Percentiles rank a stretch among this genome's conserved stretches.
Conservation (phyloP, 2,329 filamentous ascomycete genomes). For the Pestalotiopsis sp. region DNA sequence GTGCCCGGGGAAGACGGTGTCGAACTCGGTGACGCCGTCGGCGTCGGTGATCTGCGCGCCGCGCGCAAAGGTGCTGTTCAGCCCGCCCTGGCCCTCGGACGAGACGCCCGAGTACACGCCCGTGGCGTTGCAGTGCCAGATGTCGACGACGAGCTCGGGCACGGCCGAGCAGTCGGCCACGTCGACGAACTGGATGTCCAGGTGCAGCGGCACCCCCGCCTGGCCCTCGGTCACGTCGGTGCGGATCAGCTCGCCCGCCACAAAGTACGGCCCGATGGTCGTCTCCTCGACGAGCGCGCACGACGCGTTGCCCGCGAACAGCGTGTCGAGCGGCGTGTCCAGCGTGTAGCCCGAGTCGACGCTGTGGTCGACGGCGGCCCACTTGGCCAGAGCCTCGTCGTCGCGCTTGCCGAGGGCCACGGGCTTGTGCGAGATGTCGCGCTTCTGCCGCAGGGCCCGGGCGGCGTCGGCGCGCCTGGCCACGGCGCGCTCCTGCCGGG, state of each 20-base stretch:
- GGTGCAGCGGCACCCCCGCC: slow-evolving; percentile 36
- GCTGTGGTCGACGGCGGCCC: background rate
- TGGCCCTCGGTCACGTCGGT: slow-evolving; percentile 37
- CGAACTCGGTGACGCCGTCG: slow-evolving; percentile 43
- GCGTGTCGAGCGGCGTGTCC: slow-evolving; percentile 35
- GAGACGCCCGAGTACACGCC: slow-evolving; percentile 44
- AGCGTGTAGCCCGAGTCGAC: slow-evolving; percentile 31
- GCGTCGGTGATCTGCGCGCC: slow-evolving; percentile 40
- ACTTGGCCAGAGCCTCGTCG: background rate
- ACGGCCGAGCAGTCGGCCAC: slow-evolving; percentile 35
- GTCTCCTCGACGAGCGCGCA: slow-evolving; percentile 29
- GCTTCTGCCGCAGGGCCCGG: slow-evolving; percentile 1
- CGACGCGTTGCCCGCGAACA: slow-evolving; percentile 29
- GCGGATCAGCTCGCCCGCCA: slow-evolving; percentile 37
- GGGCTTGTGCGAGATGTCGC: background rate
- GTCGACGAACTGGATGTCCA: slow-evolving; percentile 41
- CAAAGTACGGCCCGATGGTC: slow-evolving; percentile 32
- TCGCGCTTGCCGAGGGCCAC: background rate
- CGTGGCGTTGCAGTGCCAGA: slow-evolving; percentile 40
- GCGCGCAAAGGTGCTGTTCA: slow-evolving; percentile 42
- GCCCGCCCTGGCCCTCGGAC: slow-evolving; percentile 39
- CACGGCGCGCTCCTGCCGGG: background rate
- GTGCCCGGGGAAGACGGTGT: slow-evolving; percentile 45
- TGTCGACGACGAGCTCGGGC: slow-evolving; percentile 34
- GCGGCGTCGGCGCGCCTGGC: background rate